Evolutionary conservation across 164 flowering plant genomes (phyloP).

Genomic region (Vitis labrusca): DNA sequence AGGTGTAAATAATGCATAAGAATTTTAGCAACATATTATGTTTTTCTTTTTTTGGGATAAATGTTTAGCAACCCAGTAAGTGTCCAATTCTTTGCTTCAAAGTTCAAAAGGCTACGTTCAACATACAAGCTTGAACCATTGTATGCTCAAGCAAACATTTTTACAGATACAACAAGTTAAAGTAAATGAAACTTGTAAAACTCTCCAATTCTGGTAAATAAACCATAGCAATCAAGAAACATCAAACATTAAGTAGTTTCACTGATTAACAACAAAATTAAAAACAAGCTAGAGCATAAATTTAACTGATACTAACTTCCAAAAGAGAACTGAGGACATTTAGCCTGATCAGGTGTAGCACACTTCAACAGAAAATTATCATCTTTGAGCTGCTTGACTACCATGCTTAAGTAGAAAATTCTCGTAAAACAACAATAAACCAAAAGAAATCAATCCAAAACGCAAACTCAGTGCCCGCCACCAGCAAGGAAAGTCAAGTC

Average conservation of each 20-base stretch:
- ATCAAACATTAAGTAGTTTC: not conserved
- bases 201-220: too few relatives aligned
- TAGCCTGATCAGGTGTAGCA: conserved; percentile 16
- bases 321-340: conserved; percentile 3
- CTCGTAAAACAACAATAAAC: not conserved
- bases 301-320: conserved; percentile 14
- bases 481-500: conserved; percentile 50
- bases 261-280: not conserved
- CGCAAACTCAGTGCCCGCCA: conserved; percentile 24
- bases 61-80: too few relatives aligned
- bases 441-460: not conserved
- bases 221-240: not conserved
- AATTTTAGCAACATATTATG: too few relatives aligned
- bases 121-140: too few relatives aligned
- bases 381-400: conserved; percentile 24
- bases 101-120: too few relatives aligned
- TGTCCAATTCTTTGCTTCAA: too few relatives aligned
- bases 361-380: conserved; percentile 12
- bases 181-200: too few relatives aligned
- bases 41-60: too few relatives aligned
- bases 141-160: too few relatives aligned
- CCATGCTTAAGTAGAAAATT: conserved; percentile 19
- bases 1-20: too few relatives aligned
- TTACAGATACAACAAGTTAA: too few relatives aligned
- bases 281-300: not conserved